Evolutionary conservation across 805 yeast species (phyloP), one percentile per base, ranked within the genome.

Genomic region (Candida ulmi): DNA sequence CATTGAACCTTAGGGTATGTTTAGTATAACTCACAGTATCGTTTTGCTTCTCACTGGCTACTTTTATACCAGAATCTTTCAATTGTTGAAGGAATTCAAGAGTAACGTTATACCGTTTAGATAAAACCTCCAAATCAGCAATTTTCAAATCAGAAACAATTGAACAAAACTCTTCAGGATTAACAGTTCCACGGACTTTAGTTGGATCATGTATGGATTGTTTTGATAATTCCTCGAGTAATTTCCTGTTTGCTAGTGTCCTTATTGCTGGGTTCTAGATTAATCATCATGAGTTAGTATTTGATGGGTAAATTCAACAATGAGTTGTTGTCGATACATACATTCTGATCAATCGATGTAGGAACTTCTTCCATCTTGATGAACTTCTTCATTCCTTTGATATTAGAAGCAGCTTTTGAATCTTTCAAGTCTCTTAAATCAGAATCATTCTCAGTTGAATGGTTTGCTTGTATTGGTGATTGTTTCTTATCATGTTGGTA

Each of bases 91-190:
- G 35, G 24, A 17, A 43, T 1, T 34, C 35, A 3, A 35, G 35
- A 7, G 19, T 17, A 5, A 52, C 37, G 11, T 39, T 41, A 28
- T 50, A 52, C 7, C 45, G 38, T 26, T 30, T 40, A 3, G 32
- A 25, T 3, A 52, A 40, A 17, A 46, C 44, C 7, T 43, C 47
- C 4, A 40, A 30, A 5, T 48, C 15, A 30, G 40, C 42, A 15
- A 42, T 45, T 8, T 45, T 37, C 27, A 50, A 30, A 33, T 48
- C 52, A 17, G 47, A 50, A 6, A 52, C 44, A 8, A 52, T 50
- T 11, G 51, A 41, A 8, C 40, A 41, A 19, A 52, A 45, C 18
- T 45, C 44, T 12, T 37, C 31, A 2, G 56, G 56, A 18, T 38
- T 44, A 4, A 50, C 48, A 16, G 36, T 36, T 7, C 7, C 17